These are phyloP conservation scores for Phytopythium helicoides DNA, from an alignment of 352 stramenopile genomes.

Conservation along the genomic window DNA sequence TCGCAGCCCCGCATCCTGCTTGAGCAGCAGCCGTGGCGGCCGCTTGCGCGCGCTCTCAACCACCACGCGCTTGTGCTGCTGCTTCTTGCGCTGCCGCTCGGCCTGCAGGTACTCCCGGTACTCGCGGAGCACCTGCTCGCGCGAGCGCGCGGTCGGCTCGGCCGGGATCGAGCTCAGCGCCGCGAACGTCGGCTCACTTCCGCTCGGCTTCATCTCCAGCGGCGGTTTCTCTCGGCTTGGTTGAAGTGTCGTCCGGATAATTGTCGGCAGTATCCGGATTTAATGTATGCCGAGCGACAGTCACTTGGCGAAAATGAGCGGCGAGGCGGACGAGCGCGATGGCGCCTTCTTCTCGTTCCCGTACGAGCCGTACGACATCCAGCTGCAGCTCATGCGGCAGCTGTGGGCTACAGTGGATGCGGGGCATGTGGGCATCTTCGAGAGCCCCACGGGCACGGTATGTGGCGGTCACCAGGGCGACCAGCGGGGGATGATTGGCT, in stretches of 20 bases:
- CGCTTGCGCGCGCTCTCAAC: conserved; percentile 43
- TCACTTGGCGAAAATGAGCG: not conserved
- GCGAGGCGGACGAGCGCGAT: conserved; percentile 21
- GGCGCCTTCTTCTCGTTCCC: conserved; percentile 84
- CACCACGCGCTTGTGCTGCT: conserved; percentile 60
- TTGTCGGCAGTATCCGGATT: no score
- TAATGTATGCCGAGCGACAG: no score
- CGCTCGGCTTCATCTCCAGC: not conserved
- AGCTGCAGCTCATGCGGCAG: conserved; percentile 86
- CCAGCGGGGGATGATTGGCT: not conserved
- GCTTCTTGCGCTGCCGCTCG: conserved; percentile 22
- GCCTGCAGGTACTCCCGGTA: conserved; percentile 29
- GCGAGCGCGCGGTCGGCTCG: conserved; percentile 7
- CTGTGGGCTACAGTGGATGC: conserved; percentile 81
- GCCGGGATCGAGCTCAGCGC: conserved; percentile 1
- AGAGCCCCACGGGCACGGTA: conserved; percentile 90
- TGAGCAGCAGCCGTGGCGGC: conserved; percentile 38
- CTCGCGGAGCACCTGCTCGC: conserved; percentile 41
- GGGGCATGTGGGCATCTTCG: conserved; percentile 88
- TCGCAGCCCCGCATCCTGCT: conserved; percentile 15
- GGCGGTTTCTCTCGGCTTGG: conserved; percentile 2
- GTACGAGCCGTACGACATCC: conserved; percentile 89
- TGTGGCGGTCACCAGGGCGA: not conserved
- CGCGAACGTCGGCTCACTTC: not conserved
- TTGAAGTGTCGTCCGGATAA: conserved; percentile 6